Conservation (phyloP, 805 yeast genomes). For the Candida pini region DNA sequence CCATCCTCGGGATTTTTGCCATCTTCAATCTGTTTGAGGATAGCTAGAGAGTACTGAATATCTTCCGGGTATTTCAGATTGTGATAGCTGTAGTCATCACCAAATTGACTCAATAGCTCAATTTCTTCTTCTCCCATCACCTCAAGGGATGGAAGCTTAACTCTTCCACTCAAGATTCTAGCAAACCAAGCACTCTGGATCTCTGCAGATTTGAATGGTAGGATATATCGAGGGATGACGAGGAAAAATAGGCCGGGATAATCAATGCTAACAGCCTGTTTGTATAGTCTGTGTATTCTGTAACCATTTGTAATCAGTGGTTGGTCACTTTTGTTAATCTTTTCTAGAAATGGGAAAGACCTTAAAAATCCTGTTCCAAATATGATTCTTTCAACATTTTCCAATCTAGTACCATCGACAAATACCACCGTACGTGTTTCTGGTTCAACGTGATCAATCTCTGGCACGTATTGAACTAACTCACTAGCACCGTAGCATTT, state of each 20-base stretch:
- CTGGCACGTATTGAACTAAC: slow-evolving; percentile 37
- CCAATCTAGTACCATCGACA: slow-evolving; percentile 40
- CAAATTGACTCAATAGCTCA: slow-evolving; percentile 33
- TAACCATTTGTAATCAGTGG: slow-evolving; percentile 41
- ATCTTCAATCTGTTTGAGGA: slow-evolving; percentile 28
- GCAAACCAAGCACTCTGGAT: slow-evolving; percentile 63
- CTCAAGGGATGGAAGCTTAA: slow-evolving; percentile 41
- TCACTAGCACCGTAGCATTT: slow-evolving; percentile 41
- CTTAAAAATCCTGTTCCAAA: slow-evolving; percentile 71
- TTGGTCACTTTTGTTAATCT: slow-evolving; percentile 16
- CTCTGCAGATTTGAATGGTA: slow-evolving; percentile 58
- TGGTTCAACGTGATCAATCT: slow-evolving; percentile 35
- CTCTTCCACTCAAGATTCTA: slow-evolving; percentile 52
- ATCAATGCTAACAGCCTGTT: slow-evolving; percentile 49
- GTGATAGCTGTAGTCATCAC: slow-evolving; percentile 42
- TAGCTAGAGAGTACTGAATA: slow-evolving; percentile 42
- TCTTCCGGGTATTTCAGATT: slow-evolving; percentile 51
- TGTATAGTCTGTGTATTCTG: slow-evolving; percentile 48
- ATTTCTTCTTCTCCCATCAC: slow-evolving; percentile 42
- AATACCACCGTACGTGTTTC: slow-evolving; percentile 35
- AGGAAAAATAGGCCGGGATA: slow-evolving; percentile 64
- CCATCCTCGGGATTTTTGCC: slow-evolving; percentile 31
- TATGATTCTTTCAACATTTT: slow-evolving; percentile 47
- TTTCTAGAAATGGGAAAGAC: slow-evolving; percentile 51
- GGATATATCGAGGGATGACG: slow-evolving; percentile 54